Conservation (phyloP, 2,329 filamentous ascomycete species). For the Teratosphaeria zuluensis region DNA sequence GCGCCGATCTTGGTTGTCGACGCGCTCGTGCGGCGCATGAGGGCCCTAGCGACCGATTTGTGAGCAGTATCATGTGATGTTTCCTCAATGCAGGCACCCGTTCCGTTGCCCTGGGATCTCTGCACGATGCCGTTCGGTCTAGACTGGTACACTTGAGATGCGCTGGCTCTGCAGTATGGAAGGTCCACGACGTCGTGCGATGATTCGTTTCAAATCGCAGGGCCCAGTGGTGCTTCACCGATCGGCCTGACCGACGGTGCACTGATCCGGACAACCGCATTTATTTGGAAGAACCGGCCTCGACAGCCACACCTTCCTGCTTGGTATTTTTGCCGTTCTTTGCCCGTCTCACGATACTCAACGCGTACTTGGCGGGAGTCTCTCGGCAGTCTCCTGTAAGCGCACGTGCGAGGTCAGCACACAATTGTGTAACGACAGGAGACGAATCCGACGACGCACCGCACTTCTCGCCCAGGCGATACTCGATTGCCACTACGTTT, state of each 20-base stretch:
- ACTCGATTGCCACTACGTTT: conserved; percentile 46
- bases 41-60: not conserved
- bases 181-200: not conserved
- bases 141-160: not conserved
- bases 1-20: not conserved
- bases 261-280: not conserved
- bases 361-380: not conserved
- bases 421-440: not conserved
- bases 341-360: not conserved
- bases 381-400: not conserved
- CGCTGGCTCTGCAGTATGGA: not conserved
- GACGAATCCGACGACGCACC: conserved; percentile 26
- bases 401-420: not conserved
- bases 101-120: not conserved
- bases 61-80: not conserved
- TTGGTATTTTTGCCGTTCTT: not conserved
- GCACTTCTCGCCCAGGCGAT: conserved; percentile 39
- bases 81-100: not conserved
- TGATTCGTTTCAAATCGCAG: not conserved
- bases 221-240: not conserved
- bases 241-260: not conserved
- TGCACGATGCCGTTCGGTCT: not conserved
- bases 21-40: no score
- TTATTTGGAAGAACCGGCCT: not conserved
- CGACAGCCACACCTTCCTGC: not conserved